Base-by-base conservation (phyloP, 192 early-diverging fungal species). In the Coemansia sp. region DNA sequence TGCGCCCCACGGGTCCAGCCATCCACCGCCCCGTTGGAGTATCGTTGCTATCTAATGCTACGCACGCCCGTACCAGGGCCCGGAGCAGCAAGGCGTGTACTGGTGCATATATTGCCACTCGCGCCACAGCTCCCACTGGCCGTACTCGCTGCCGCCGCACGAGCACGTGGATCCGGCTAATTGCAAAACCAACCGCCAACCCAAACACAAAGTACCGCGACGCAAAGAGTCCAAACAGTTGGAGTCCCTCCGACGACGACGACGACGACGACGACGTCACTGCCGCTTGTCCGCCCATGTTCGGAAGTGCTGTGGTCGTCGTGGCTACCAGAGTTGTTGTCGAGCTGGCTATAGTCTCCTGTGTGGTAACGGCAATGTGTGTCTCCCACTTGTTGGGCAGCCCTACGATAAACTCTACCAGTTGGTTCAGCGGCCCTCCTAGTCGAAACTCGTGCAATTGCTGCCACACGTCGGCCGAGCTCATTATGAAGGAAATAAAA, bases 141-240 rank as follows among this genome's bases (percentile, higher is more conserved):
- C 80, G 70, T 58, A 82, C 69, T 3, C 71, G 74, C 65, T 68
- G 80, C 37, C 80, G 63, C 27, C 72, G 71, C 29, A 82, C 80
- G 38, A 82, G 71, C 47, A 77, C 71, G 50, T 82, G 80, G 24
- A 82, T 71, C 37, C 80, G 68, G 63, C 75, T 82, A 44, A 82
- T 74, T 20, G 74, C 59, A 61, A 77, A 82, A 16, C 80, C 80
- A 11, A 64, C 50, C 4, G 68, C 43, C 43, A 71, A 13, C 15
- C 68, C 71, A 32, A 68, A 63, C 65, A 74, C 35, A 74, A 82
- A 76, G 71, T 76, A 82, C 62, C 75, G 74, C 24, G 80, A 82
- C 18, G 62, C 75, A 47, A 82, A 77, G 24, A 82, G 59, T 22
- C 80, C 80, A 43, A 82, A 69, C 41, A 82, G 43, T 68, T 82